Evolutionary conservation across 2,329 filamentous ascomycete genomes (phyloP), one percentile per base, ranked within the genome.

Genomic region (Microdochium nivale): DNA sequence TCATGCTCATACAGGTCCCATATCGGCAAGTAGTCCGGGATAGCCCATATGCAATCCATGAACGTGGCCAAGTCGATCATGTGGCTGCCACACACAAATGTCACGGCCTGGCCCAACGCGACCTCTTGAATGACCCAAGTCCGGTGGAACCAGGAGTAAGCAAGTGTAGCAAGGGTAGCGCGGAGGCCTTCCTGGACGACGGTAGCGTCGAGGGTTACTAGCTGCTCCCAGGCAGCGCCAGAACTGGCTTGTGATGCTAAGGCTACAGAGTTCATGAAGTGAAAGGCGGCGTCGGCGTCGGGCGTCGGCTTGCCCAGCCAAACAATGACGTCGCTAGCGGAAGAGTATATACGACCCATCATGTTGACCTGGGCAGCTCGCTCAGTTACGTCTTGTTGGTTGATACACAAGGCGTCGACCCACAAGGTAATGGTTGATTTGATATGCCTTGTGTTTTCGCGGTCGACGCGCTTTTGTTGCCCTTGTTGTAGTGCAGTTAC

Each of bases 341-440:
- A 19, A 49, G 43, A 30, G 23, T 53, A 50, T 37, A 56, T 56
- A 4, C 40, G n/a, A 19, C 25, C 40, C 55, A 56, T 56, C 47
- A 50, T 44, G 2, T 3, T 16, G 19, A 56, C 33, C 24, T 56
- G 55, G 5, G 25, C 13, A n/a, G 9, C 9, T 23, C 50, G 51
- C 35, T 56, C 55, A 1, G n/a, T 16, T 10, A 19, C 47, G 24
- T 55, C 49, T 7, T 33, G 16, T 43, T 56, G 55, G 48, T 56
- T 21, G 21, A 56, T 55, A 46, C 55, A 56, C 14, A 56, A n/a
- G 10, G 49, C 48, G 48, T 56, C 54, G 43, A 56, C 49, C 54
- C 54, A 56, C 21, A 55, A 51, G 9, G 50, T 30, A 48, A 50
- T 35, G 48, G 50, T 33, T 47, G 33, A 46, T 33, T 9, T 8